Evolutionary conservation across 257 asterid genomes (phyloP).

Genomic region (Salvia hispanica): DNA sequence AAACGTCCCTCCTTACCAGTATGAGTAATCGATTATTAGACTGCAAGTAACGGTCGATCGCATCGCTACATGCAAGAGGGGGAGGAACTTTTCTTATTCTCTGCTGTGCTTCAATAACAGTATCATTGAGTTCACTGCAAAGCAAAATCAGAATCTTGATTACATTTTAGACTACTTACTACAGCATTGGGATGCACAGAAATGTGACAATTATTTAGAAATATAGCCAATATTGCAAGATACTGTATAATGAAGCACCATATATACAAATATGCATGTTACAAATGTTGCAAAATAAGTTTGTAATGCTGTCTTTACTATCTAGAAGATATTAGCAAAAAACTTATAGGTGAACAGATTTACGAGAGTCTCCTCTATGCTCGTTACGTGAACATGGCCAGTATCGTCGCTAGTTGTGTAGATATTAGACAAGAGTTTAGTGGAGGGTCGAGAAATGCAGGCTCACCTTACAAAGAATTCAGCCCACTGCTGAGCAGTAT

Average conservation of each 20-base stretch:
- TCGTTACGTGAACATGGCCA: neutral
- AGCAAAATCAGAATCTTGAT: slow-evolving; percentile 18
- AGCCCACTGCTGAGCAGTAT: slow-evolving; percentile 97
- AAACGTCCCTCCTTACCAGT: slow-evolving; percentile 50
- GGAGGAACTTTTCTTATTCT: slow-evolving; percentile 86
- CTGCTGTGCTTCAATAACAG: slow-evolving; percentile 85
- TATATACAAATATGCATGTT: too few relatives aligned
- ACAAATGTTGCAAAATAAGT: too few relatives aligned
- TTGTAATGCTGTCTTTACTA: too few relatives aligned
- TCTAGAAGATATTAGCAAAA: too few relatives aligned
- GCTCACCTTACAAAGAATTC: slow-evolving; percentile 89
- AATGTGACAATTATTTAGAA: neutral
- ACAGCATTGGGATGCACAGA: neutral
- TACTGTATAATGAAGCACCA: neutral
- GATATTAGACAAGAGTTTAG: slow-evolving; percentile 15
- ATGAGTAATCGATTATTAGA: slow-evolving; percentile 77
- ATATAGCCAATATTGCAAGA: neutral
- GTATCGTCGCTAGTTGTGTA: neutral
- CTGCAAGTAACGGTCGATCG: slow-evolving; percentile 53
- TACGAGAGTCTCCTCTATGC: neutral
- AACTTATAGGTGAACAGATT: too few relatives aligned
- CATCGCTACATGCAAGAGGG: slow-evolving; percentile 58
- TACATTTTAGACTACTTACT: slow-evolving; percentile 11
- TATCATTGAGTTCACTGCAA: slow-evolving; percentile 88
- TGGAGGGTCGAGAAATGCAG: slow-evolving; percentile 2